Evolutionary conservation across 202 grass and related monocot genomes (phyloP), one percentile per base, ranked within the genome.

Genomic region (Digitaria exilis): DNA sequence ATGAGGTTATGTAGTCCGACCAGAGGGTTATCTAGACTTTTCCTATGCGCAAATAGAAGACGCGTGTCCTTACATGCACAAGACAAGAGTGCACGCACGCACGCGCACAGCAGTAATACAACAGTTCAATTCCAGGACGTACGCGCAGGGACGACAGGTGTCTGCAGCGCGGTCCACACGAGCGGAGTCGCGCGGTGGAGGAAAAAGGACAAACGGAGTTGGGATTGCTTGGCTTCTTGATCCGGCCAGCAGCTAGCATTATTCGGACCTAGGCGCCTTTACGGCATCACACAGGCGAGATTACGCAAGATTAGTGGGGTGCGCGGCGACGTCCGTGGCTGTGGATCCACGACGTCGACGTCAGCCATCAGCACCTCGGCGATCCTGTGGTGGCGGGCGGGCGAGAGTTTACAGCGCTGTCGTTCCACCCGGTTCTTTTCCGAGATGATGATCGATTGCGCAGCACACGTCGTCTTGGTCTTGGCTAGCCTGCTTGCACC

Each of bases 241-340:
- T n/a, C 14, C 70, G 35, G 70, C 10, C 5, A 34, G 28, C 28
- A 54, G 70, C 10, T 2, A 34, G 28, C 28, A 34, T 17, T 18
- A 7, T 12, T 11, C 0, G 2, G 25, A 11, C 19, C 21, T 21
- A 46, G 15, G 41, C 24, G 25, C 41, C 75, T 46, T 64, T 64
- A 78, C 58, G 42, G 58, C 75, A n/a, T 1, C 13, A 17, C n/a
- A 26, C 1, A 8, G 13, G 1, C 9, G 21, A 31, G 57, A 29
- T 60, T 60, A 29, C 57, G 17, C 48, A 24, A 60, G 73, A 14
- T 44, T 44, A 19, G 15, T 13, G 55, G 73, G 44, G 73, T n/a
- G n/a, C n/a, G 55, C 74, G 71, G 59, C 68, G 86, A 83, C 80
- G 30, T 46, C 57, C 64, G 49, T 84, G 86, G 86, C 67, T 25